Base-by-base conservation (phyloP, 225 moss, liverwort and hornwort genomes). In the Straminergon stramineum region DNA sequence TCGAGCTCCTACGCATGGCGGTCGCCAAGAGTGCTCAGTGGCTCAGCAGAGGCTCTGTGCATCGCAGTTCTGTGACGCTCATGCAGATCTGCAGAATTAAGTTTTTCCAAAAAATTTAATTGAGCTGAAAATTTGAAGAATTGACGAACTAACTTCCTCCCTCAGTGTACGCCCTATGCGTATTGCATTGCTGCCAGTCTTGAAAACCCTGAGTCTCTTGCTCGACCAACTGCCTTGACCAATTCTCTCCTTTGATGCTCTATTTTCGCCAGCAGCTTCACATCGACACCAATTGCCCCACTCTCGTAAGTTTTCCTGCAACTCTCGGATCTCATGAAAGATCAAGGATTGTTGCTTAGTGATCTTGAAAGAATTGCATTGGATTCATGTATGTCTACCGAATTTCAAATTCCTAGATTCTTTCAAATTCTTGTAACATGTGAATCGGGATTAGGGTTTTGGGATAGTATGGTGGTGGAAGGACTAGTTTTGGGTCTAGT, bases 161-260 rank as follows among this genome's bases (percentile, higher is more conserved):
- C n/a, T n/a, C n/a, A n/a, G n/a, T n/a, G n/a, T n/a, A 45, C 45
- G 8, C n/a, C 45, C 8, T 45, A 8, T 45, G 8, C 45, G 45
- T 45, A 45, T 45, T 45, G 45, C 19, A 4, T 51, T 52, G 78
- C 37, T 79, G n/a, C 77, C 62, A 58, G 87, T 43, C 19, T 11
- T 45, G 84, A 41, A 87, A 91, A 75, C 89, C 91, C 91, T 91
- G 87, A 85, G 43, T 80, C 84, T 55, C 79, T 35, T 84, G 79
- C 56, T 79, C 18, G 5, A 41, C 37, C 82, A 85, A 89, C 91
- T 85, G 89, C 56, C 75, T 76, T 17, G 13, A 4, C n/a, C 73
- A 28, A 15, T 55, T 37, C 66, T 34, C 64, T 13, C 15, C 32
- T 32, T 63, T 43, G 13, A 82, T 89, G 65, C 91, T 52, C 89